Evolutionary conservation across 2,329 filamentous ascomycete species (phyloP).

Genomic region (Lachnellula arida): DNA sequence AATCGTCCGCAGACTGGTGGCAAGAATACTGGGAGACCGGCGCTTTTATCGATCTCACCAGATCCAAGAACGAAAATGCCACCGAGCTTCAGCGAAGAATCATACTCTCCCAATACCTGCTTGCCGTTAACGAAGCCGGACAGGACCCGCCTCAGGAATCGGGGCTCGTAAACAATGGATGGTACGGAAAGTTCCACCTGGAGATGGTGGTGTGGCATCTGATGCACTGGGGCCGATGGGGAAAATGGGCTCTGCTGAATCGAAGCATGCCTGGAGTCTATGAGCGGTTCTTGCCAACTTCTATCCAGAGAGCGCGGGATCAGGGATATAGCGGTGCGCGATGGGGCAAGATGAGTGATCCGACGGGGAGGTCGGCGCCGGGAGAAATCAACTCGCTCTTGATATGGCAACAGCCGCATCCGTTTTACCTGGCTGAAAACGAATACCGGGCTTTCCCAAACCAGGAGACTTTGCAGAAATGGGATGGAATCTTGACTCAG

Average conservation of each 20-base stretch:
- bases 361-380: conserved; percentile 49
- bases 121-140: conserved; percentile 40
- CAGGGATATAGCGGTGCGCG: conserved; percentile 37
- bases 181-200: conserved; percentile 44
- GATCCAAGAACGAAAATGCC: conserved; percentile 33
- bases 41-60: conserved; percentile 39
- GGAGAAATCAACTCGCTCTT: conserved; percentile 57
- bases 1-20: conserved; percentile 19
- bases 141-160: conserved; percentile 39
- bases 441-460: conserved; percentile 42
- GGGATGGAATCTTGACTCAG: conserved; percentile 47
- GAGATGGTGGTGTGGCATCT: conserved; percentile 42
- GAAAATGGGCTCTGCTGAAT: conserved; percentile 35
- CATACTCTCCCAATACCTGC: conserved; percentile 40
- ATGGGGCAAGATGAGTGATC: conserved; percentile 54
- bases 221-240: conserved; percentile 39
- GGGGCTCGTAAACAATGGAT: conserved; percentile 43
- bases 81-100: conserved; percentile 42
- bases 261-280: conserved; percentile 36
- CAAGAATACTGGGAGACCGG: conserved; percentile 33
- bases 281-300: conserved; percentile 32
- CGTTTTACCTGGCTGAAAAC: conserved; percentile 53
- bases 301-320: conserved; percentile 27
- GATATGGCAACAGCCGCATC: conserved; percentile 60
- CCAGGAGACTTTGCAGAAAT: conserved; percentile 42